A percentile compares a stretch with the other conserved stretches of the same genome.
These are phyloP conservation scores for Puccinia novopanici DNA, from an alignment of 1,284 basidiomycete genomes.

Conservation along the genomic window DNA sequence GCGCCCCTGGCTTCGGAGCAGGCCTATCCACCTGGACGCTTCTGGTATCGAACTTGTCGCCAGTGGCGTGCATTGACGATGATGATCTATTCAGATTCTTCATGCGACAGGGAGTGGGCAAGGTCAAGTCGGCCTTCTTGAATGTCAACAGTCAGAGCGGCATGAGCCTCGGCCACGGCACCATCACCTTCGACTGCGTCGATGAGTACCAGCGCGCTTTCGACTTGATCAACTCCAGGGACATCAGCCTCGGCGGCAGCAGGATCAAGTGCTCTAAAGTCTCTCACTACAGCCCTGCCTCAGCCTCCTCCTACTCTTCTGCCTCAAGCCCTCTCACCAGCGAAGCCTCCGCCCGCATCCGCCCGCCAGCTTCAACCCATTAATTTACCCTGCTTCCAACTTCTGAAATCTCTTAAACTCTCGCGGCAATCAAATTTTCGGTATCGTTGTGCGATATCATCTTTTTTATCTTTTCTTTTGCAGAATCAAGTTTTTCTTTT, in stretches of 20 bases:
- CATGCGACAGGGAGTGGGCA: conserved; percentile 22
- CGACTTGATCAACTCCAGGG: conserved; percentile 22
- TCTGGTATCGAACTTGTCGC: conserved; percentile 41
- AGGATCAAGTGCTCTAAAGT: conserved; percentile 32
- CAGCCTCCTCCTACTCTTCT: background rate
- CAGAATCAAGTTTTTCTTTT: background rate
- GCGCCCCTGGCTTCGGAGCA: background rate
- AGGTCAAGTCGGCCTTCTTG: conserved; percentile 28
- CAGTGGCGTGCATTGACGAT: conserved; percentile 46
- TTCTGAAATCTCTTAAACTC: background rate
- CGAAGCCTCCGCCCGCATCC: background rate
- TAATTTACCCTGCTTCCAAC: background rate
- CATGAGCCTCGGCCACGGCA: conserved; percentile 46
- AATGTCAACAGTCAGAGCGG: conserved; percentile 36
- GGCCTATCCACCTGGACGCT: conserved; percentile 5
- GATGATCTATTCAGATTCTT: conserved; percentile 47
- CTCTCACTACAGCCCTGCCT: background rate
- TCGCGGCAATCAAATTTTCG: background rate
- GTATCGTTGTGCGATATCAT: background rate
- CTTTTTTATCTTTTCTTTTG: too few species aligned
- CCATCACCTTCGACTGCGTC: conserved; percentile 23
- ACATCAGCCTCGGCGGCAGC: conserved; percentile 27
- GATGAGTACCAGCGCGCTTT: conserved; percentile 34
- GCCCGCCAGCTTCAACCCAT: conserved; percentile 14
- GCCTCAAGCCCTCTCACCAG: conserved; percentile 14